phyloP scores from a whole-genome alignment of 2,329 filamentous ascomycete species.

The Macrophomina pseudophaseolina region DNA sequence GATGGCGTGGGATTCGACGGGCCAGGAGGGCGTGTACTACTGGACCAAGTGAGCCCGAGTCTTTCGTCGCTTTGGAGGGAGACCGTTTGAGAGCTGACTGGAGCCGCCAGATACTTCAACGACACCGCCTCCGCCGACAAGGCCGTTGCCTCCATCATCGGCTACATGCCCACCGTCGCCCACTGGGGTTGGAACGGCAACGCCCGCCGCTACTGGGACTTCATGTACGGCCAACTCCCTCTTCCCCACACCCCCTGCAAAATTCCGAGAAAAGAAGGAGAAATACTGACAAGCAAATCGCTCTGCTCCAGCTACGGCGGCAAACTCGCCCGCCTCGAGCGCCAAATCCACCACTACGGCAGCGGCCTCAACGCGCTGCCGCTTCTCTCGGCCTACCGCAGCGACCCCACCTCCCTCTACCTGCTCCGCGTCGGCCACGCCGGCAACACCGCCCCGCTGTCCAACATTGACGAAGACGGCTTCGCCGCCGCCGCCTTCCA shows the following conservation, averaged over 20 bases:
- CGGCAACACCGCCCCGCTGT: slow-evolving; percentile 58
- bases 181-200: slow-evolving; percentile 70
- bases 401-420: slow-evolving; percentile 49
- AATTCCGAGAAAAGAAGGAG: not conserved
- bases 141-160: slow-evolving; percentile 61
- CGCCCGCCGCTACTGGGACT: slow-evolving; percentile 62
- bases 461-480: slow-evolving; percentile 61
- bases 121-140: slow-evolving; percentile 53
- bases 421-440: slow-evolving; percentile 61
- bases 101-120: slow-evolving; percentile 51
- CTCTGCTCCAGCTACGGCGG: slow-evolving; percentile 42
- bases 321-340: slow-evolving; percentile 49
- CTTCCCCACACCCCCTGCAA: not conserved
- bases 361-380: slow-evolving; percentile 63
- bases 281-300: not conserved
- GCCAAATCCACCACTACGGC: slow-evolving; percentile 66
- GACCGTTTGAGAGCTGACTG: not conserved
- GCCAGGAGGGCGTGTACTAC: slow-evolving; percentile 66
- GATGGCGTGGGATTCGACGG: slow-evolving; percentile 68
- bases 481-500: slow-evolving; percentile 63
- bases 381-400: slow-evolving; percentile 58
- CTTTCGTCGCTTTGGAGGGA: not conserved
- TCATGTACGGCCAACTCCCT: slow-evolving; percentile 39
- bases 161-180: slow-evolving; percentile 62
- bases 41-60: slow-evolving; percentile 51